phyloP scores from a whole-genome alignment of 129 eudicot species.

The Ambrosia artemisiifolia region DNA sequence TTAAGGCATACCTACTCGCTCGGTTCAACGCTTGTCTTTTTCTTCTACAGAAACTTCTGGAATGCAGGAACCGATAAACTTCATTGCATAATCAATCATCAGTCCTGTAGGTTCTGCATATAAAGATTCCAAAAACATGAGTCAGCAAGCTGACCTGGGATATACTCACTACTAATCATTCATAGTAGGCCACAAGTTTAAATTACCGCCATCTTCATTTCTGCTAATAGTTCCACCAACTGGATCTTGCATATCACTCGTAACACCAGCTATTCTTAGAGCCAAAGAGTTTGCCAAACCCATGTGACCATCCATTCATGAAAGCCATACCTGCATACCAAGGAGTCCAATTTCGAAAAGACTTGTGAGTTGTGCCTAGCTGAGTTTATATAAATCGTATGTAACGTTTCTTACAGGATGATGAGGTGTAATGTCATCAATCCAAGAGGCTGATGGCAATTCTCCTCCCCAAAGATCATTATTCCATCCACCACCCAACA shows the following conservation, averaged over 20 bases:
- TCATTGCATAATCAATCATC: constrained; percentile 93
- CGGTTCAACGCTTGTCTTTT: constrained; percentile 72
- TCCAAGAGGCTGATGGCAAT: constrained; percentile 83
- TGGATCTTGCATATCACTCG: constrained; percentile 60
- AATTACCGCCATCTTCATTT: constrained; percentile 59
- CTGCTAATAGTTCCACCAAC: constrained; percentile 69
- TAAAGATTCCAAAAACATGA: constrained; percentile 2
- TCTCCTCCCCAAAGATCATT: constrained; percentile 98
- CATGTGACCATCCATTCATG: constrained; percentile 99
- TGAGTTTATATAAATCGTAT: neutral
- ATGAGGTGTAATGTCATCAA: constrained; percentile 70
- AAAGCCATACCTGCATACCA: constrained; percentile 74
- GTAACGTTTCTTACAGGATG: constrained; percentile 63
- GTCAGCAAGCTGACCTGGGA: constrained; percentile 17
- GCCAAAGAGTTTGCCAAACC: constrained; percentile 91
- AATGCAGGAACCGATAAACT: constrained; percentile 51
- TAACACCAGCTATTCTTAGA: constrained; percentile 63
- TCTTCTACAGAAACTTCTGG: constrained; percentile 78
- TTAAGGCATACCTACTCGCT: constrained; percentile 77
- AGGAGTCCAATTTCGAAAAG: neutral
- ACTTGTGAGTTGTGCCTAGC: neutral
- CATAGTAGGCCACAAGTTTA: neutral
- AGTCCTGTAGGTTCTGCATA: constrained; percentile 88
- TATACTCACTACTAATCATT: neutral
- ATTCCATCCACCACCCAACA: constrained; percentile 98